A percentile compares a stretch with the other conserved stretches of the same genome.
phyloP scores from a whole-genome alignment of 768 basidiomycete genomes.

The Macrolepiota albuminosa region DNA sequence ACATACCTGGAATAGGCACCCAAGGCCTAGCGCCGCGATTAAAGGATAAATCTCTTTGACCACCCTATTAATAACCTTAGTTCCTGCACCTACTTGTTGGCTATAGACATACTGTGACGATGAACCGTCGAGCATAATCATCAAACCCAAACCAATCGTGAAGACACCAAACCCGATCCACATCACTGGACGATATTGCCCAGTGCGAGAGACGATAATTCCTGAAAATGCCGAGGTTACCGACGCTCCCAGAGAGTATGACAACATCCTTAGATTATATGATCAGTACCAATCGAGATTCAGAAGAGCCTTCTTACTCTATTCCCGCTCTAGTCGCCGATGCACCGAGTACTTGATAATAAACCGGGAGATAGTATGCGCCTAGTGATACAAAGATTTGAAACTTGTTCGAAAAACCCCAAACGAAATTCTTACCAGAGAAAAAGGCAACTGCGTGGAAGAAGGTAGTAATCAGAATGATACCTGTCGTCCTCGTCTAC shows the following conservation, averaged over 20 bases:
- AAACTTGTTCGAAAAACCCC: not conserved
- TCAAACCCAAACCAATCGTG: slow-evolving; percentile 64
- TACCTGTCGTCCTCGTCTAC: slow-evolving; percentile 69
- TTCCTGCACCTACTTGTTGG: not conserved
- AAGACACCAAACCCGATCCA: slow-evolving; percentile 57
- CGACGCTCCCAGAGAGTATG: slow-evolving; percentile 62
- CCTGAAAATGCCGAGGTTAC: slow-evolving; percentile 53
- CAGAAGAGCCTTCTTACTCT: slow-evolving; percentile 32
- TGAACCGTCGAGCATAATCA: slow-evolving; percentile 58
- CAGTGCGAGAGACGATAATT: slow-evolving; percentile 49
- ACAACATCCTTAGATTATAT: slow-evolving; percentile 51
- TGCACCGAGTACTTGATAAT: slow-evolving; percentile 73
- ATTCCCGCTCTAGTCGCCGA: slow-evolving; percentile 70
- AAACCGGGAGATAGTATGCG: slow-evolving; percentile 69
- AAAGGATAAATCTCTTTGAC: slow-evolving; percentile 61
- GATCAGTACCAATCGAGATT: not conserved
- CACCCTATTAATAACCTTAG: slow-evolving; percentile 37
- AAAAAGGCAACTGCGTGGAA: slow-evolving; percentile 67
- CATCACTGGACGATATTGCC: slow-evolving; percentile 55
- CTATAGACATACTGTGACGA: slow-evolving; percentile 42
- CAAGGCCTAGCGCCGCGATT: slow-evolving; percentile 61
- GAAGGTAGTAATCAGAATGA: slow-evolving; percentile 54
- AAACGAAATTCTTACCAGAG: slow-evolving; percentile 26
- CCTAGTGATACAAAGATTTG: slow-evolving; percentile 21
- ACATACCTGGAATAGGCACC: slow-evolving; percentile 57